Evolutionary conservation across 768 basidiomycete species (phyloP).

Genomic region (Epithele typhae): DNA sequence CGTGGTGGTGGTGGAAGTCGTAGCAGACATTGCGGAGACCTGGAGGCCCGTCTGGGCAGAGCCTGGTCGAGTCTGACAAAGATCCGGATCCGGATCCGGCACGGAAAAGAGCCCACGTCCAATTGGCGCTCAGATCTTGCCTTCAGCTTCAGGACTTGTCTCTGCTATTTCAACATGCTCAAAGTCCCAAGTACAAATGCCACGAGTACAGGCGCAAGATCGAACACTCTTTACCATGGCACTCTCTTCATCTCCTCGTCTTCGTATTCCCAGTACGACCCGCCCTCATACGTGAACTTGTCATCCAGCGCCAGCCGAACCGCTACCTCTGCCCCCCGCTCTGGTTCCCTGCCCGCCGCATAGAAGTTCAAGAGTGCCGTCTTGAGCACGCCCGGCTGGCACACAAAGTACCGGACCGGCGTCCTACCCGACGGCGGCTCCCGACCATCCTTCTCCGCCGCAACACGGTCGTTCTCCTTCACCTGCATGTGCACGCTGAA

Average conservation of each 20-base stretch:
- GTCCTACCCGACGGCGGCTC: background rate
- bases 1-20: background rate
- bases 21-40: conserved; percentile 2
- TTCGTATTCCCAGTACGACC: conserved; percentile 1
- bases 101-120: too few relatives aligned
- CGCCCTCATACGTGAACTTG: background rate
- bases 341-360: background rate
- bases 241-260: background rate
- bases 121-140: too few relatives aligned
- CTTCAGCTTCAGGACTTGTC: too few relatives aligned
- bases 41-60: conserved; percentile 2
- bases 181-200: too few relatives aligned
- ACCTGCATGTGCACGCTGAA: conserved; percentile 2
- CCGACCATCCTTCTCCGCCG: background rate
- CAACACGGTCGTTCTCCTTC: conserved; percentile 1
- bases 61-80: conserved; percentile 12
- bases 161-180: too few relatives aligned
- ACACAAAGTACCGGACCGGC: background rate
- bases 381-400: background rate
- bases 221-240: conserved; percentile 1
- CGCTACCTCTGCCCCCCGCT: background rate
- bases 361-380: background rate
- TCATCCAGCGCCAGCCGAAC: background rate
- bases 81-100: conserved; percentile 15
- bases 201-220: too few relatives aligned